Evolutionary conservation across 2,329 filamentous ascomycete species (phyloP), one percentile per base, ranked within the genome.

Genomic region (Alternaria rosae): DNA sequence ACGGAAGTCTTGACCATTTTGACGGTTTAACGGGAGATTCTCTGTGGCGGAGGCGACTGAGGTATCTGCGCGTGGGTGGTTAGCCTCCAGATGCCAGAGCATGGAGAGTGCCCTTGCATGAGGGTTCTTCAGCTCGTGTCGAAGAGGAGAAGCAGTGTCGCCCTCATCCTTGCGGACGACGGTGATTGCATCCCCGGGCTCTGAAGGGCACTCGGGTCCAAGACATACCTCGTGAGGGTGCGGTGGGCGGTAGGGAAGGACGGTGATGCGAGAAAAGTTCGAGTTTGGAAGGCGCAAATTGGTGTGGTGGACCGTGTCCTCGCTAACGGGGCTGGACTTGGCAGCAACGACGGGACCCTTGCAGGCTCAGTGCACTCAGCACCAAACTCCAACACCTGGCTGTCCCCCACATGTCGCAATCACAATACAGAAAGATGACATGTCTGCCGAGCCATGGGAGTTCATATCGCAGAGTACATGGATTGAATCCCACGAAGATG

Each of bases 1-100:
- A 98, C 95, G 84, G 93, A 97, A 81, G 95, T 98, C 88, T 92
- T 93, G 86, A 97, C 94, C 94, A 99, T 99, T 83, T 92, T 97
- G 89, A 82, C 89, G 89, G 87, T 67, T 61, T 88, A 87, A 86
- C 79, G 56, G 70, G 87, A 92, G 91, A 93, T 93, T 93, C 90
- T 93, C 90, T 91, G 87, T 91, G 90, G 85, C 81, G 75, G 77
- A 58, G 75, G 80, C 81, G 84, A 85, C 80, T 85, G 85, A 88
- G 86, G 86, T 88, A 86, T 88, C 86, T 88, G 80, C 70, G 62
- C 55, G 60, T 48, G 61, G 57, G 68, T 67, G 73, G 83, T 89
- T 86, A 89, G 87, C 86, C 86, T 86, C 82, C 84, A 86, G 83
- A 84, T 86, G 86, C 86, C 86, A 83, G 85, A 89, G 87, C 86